Evolutionary conservation across 192 early-diverging fungal species (phyloP), one percentile per base, ranked within the genome.

Genomic region (Coemansia aciculifera): DNA sequence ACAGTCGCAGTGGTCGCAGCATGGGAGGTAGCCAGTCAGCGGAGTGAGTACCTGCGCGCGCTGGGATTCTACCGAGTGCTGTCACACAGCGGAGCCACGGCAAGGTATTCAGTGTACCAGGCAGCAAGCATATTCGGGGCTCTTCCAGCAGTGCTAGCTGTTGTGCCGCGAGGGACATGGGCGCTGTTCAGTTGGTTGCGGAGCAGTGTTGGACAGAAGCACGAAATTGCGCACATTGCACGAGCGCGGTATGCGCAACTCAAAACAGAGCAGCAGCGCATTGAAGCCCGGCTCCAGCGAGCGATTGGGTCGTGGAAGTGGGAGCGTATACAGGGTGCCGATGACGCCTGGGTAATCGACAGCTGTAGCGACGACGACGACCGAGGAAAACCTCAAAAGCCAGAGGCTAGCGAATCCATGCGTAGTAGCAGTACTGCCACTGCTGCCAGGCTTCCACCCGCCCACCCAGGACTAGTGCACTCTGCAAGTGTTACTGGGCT

Each of bases 261-360:
- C 24, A 59, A 56, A 51, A 48, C 44, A 44, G 74, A 75, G 64
- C 70, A 60, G 32, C 36, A 64, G 32, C 73, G 59, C 24, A 76
- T 76, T 19, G 71, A 81, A 52, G 64, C 59, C 38, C 56, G 57
- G 37, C 65, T 81, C 17, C 66, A 72, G 37, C 67, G 64, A 39
- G 73, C 74, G 3, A 81, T 81, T 65, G 71, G 71, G 31, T 81
- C 74, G 56, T 81, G 79, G 79, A 75, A 73, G 62, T 73, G 79
- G 64, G 71, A 69, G 61, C 70, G 66, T 32, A 63, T 67, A 31
- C 39, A 60, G 6, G 68, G 68, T 17, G 44, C 64, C 9, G 51
- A 52, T 34, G 67, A 73, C 32, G 62, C 48, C 29, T 66, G 52
- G 65, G 48, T 27, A 12, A 17, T 59, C 49, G 70, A 64, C 34